Evolutionary conservation across 2,329 filamentous ascomycete species (phyloP), one percentile per base, ranked within the genome.

Genomic region (Chaetoscypha palmicola): DNA sequence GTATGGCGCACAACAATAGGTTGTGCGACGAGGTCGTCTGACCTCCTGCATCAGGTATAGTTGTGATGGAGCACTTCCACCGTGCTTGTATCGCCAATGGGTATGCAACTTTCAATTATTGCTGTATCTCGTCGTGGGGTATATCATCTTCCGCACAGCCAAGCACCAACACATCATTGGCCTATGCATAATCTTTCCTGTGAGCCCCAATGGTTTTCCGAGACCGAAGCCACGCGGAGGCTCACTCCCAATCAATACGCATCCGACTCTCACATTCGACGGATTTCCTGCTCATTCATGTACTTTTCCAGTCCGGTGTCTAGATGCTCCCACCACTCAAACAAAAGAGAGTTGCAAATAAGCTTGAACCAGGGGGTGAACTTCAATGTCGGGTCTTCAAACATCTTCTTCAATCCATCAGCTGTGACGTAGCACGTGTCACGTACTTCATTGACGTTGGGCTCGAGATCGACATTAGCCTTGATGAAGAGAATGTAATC

Each of bases 321-420:
- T 45, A 97, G 76, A 67, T 86, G 81, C 61, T 81, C 73, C 92
- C 92, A 98, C 92, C 92, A 98, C 66, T 96, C 84, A 59, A 94
- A 98, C 32, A 98, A 77, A 86, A 97, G 90, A 38, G 87, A 89
- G 66, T 97, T 77, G 75, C 92, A 98, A 62, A 98, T 97, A 56
- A 98, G 81, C 74, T 95, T 95, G 74, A 98, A 98, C 92, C 92
- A 98, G 1, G 92, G 92, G 1, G 92, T 98, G 66, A 97, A 97
- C 59, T 83, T 85, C 57, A 94, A 73, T 41, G 68, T 73, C 3
- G 84, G 79, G 61, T 96, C 83, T 59, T 81, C 70, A 66, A 98
- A 96, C 74, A 91, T 86, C 56, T 75, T 64, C 73, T 88, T 92
- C 54, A 98, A 73, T 58, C 89, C 81, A 19, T 89, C 82, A 31